Percentiles rank a stretch among this genome's conserved stretches.
Evolutionary conservation across 306 rosid genomes (phyloP).

Genomic region (Lablab purpureus): DNA sequence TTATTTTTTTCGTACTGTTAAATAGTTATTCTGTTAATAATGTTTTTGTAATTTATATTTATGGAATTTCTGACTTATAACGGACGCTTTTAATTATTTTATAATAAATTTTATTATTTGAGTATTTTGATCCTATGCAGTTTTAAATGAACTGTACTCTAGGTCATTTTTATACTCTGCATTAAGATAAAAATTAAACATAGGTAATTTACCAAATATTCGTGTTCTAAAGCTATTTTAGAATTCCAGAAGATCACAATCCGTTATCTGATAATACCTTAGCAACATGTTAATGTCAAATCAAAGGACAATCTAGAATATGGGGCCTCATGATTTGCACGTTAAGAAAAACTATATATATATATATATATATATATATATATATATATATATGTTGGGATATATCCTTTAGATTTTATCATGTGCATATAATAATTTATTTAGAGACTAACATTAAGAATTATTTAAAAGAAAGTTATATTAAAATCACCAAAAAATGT

Average conservation of each 20-base stretch:
- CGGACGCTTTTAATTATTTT: too few relatives aligned
- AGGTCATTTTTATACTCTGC: neutral
- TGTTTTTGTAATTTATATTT: too few relatives aligned
- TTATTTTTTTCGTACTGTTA: neutral
- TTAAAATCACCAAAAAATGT: neutral
- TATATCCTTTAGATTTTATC: neutral
- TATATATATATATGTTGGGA: too few relatives aligned
- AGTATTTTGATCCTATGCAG: neutral
- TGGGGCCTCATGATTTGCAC: neutral
- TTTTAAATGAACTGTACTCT: neutral
- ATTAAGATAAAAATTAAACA: neutral
- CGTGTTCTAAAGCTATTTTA: neutral
- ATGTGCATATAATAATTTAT: neutral
- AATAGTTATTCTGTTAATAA: neutral
- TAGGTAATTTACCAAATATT: neutral
- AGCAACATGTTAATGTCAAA: neutral
- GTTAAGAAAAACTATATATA: too few relatives aligned
- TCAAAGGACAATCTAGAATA: conserved; percentile 1
- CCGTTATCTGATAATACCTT: conserved; percentile 1
- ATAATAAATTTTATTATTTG: too few relatives aligned
- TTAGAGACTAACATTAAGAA: neutral
- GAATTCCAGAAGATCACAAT: neutral
- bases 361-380: too few relatives aligned
- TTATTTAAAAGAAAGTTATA: neutral
- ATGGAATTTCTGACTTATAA: too few relatives aligned